Evolutionary conservation across 148 eudicot species (phyloP), one percentile per base, ranked within the genome.

Genomic region (Rhododendron mucronatum): DNA sequence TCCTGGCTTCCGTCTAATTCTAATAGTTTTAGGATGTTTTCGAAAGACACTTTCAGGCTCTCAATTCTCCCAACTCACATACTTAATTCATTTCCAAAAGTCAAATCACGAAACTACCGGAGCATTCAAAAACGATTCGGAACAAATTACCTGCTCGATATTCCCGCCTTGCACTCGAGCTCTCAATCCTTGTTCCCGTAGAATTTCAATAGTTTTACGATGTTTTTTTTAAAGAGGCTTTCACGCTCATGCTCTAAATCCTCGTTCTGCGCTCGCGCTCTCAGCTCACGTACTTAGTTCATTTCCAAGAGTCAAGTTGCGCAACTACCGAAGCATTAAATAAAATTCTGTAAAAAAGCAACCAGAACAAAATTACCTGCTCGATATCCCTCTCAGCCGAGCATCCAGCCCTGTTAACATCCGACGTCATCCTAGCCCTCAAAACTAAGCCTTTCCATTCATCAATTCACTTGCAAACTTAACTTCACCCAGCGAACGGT

Each of bases 361-460:
- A 3, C 4, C 2, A 0, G 16, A 69, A 30, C 26, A 76, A 8
- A 55, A 74, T 86, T 90, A 94, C 97, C 93, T 94, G 97, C 87
- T 94, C 97, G 81, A 88, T 88, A 86, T 94, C 97, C 53, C 97
- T 88, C 87, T 94, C 95, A 15, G 88, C 91, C 0, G 92, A 84
- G 51, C 93, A 92, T 21, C 84, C 94, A 47, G 87, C 89, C 28
- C 97, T 87, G 69, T 85, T 93, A 90, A 85, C 92, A 89, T 94
- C 95, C 84, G 93, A 80, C 33, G 89, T 84, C 94, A 94, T 91
- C 80, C 91, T 91, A 84, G 90, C 91, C 80, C 88, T 87, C 93
- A 50, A 91, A 89, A 86, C 73, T 84, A 79, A 86, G 87, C 86
- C 85, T 88, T 87, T 84, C 88, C 93, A 90, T 87, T 81, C 90